phyloP scores from a whole-genome alignment of 805 yeast genomes.

The Ogataea parapolymorpha region DNA sequence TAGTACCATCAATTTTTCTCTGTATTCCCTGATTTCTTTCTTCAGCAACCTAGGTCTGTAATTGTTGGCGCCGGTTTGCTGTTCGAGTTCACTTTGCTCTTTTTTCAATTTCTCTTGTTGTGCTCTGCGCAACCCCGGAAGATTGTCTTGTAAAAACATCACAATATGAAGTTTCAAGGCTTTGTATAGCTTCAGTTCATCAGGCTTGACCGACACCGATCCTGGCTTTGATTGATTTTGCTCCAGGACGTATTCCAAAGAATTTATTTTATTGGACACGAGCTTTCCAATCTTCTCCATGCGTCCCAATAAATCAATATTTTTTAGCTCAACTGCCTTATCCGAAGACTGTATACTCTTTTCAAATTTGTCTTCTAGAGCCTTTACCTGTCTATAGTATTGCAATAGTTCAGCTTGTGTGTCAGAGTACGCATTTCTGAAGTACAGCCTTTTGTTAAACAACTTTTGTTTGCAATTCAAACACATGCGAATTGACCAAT shows the following conservation, averaged over 20 bases:
- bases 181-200: conserved; percentile 45
- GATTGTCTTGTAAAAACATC: conserved; percentile 60
- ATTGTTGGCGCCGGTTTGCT: not conserved
- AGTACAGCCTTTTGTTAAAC: conserved; percentile 52
- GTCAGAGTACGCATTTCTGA: conserved; percentile 35
- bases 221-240: not conserved
- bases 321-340: conserved; percentile 38
- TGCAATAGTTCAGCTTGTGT: conserved; percentile 34
- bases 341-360: conserved; percentile 35
- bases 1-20: conserved; percentile 81
- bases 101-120: conserved; percentile 36
- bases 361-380: conserved; percentile 22
- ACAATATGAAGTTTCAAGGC: conserved; percentile 58
- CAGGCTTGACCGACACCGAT: conserved; percentile 12
- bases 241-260: conserved; percentile 20
- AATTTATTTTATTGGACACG: conserved; percentile 30
- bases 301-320: conserved; percentile 47
- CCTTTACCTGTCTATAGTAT: conserved; percentile 33
- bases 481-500: conserved; percentile 46
- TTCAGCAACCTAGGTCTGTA: conserved; percentile 38
- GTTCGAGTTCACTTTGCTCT: conserved; percentile 11
- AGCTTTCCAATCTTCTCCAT: conserved; percentile 50
- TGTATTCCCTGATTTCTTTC: conserved; percentile 50
- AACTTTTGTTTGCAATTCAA: conserved; percentile 61
- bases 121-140: conserved; percentile 59